Percentiles rank a stretch among this genome's conserved stretches.
Conservation (phyloP, 768 basidiomycete genomes). For the Phaeolepiota aurea region DNA sequence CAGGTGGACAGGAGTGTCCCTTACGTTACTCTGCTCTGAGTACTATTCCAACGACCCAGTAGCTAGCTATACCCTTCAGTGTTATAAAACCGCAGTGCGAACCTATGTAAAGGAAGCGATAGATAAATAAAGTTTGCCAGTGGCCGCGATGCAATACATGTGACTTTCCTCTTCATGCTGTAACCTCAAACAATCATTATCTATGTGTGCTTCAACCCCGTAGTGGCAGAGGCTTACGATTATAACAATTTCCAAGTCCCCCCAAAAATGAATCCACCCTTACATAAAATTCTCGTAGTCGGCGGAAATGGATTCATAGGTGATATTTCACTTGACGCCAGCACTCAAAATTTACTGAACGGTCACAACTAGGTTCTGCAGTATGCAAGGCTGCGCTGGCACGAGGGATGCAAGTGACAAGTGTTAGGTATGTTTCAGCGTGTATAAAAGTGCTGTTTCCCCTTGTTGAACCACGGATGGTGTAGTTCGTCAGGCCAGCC, state of each 20-base stretch:
- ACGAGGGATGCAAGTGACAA: slow-evolving; percentile 80
- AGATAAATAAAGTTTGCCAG: neutral
- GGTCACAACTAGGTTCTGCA: slow-evolving; percentile 78
- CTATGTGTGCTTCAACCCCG: neutral
- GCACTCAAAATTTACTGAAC: slow-evolving; percentile 4
- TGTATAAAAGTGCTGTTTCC: too few species aligned
- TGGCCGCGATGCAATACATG: too few species aligned
- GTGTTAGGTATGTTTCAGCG: slow-evolving; percentile 62
- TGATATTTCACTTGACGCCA: too few species aligned
- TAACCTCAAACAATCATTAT: neutral
- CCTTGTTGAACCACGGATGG: neutral
- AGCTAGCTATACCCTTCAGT: neutral
- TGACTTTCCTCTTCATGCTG: too few species aligned
- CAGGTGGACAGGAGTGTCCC: neutral
- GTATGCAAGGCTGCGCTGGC: slow-evolving; percentile 84
- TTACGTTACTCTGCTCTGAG: neutral
- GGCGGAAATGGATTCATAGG: slow-evolving; percentile 99
- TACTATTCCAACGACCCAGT: neutral
- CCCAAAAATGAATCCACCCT: slow-evolving; percentile 20
- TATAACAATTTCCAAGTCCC: neutral
- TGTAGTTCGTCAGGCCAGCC: slow-evolving; percentile 79
- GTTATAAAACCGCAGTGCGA: neutral
- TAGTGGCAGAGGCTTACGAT: too few species aligned
- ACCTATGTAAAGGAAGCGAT: too few species aligned
- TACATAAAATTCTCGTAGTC: slow-evolving; percentile 76